Evolutionary conservation across 495 filamentous ascomycete genomes (phyloP), one percentile per base, ranked within the genome.

Genomic region (Penicillium cinerascens): DNA sequence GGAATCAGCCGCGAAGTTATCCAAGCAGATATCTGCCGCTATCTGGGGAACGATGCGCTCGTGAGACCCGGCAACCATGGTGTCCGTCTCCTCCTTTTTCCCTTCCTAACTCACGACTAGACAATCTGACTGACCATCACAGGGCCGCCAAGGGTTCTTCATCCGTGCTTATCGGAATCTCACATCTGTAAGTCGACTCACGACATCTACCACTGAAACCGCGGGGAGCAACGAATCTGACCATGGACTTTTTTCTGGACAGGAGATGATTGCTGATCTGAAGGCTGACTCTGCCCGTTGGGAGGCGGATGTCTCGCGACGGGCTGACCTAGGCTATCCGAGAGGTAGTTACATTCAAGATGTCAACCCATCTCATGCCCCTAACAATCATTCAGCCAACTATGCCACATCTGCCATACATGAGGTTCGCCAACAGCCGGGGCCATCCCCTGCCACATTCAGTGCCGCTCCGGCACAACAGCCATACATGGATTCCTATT

Each of bases 1-100:
- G 90, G 91, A 62, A 96, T 96, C 69, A 87, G 88, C 70, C 83
- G 91, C 54, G 89, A 96, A 70, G 91, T 96, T 63, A 93, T 96
- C 72, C 89, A 90, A 65, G 87, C 91, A 66, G 91, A 96, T 74
- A 92, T 96, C 54, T 95, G 91, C 77, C 87, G 90, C 68, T 96
- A 93, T 66, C 83, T 96, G 52, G 91, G 91, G 58, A 89, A 88
- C 64, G 91, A 96, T 79, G 91, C 91, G 27, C 81, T 91, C 58
- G 90, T 93, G 59, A 84, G 87, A 68, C 91, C 91, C 52, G 89
- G 89, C 68, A 82, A 75, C 54, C 88, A 91, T 72, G 81, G 88
- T 82, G 89, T 91, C 75, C 64, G 82, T 71, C 56, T 58, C 51
- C 8, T 52, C 26, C n/a, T n/a, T 44, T 58, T 44, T 46, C 23